Base-by-base conservation (phyloP, 108 stramenopile genomes). In the Fistulifera pelliculosa region DNA sequence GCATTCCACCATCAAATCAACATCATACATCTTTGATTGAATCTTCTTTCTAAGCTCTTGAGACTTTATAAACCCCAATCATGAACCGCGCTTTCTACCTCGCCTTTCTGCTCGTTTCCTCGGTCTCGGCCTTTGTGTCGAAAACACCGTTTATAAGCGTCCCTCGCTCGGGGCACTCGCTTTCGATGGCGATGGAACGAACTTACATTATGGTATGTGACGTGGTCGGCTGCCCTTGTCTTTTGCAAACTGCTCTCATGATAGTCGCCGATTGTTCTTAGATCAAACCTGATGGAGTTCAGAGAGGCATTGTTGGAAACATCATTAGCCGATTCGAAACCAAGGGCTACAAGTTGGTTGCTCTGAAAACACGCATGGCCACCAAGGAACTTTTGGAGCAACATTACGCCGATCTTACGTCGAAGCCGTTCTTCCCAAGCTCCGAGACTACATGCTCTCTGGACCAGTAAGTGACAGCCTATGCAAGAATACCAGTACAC, bases 231-330 rank as follows among this genome's bases (percentile, higher is more conserved):
- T 45, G 44, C 44, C 6, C 6, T 17, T 19, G 44, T 19, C 11
- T 3, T 23, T 23, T 2, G 6, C 4, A 51, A 51, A 7, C 12
- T 7, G 44, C 44, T 45, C 21, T 45, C 16, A 45, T 11, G 44
- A 11, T 11, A 8, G 12, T 27, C 7, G 17, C 8, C 17, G 47
- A 16, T 51, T 51, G 17, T 51, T 51, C 12, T 51, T 35, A 35
- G 92, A 85, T 94, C 84, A 97, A 99, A 85, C 98, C 98, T 38
- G 98, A 99, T 65, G 98, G 96, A 39, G 98, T 99, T 52, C 97
- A 98, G 73, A 90, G 98, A 56, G 94, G 94, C 49, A 76, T 98
- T 43, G 80, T 97, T 38, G 96, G 95, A 22, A 93, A 96, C 64
- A 96, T 99, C 76, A 91, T 98, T 83, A 76, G 74, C 55, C 91